Base-by-base conservation (phyloP, 257 asterid genomes). In the Oldenlandia corymbosa region DNA sequence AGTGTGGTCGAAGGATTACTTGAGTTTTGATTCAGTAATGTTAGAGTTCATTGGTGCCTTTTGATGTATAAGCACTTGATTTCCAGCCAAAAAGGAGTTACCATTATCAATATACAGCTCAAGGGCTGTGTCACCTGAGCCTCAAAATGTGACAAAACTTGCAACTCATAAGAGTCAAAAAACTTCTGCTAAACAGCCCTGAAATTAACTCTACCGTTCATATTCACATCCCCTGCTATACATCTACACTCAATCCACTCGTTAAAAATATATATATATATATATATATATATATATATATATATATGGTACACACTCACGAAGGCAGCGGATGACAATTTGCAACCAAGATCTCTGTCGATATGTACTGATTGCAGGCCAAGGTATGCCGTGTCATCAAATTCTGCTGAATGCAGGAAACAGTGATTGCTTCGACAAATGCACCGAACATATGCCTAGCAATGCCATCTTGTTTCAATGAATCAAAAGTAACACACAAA, bases 121-220 rank as follows among this genome's bases (percentile, higher is more conserved):
- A 17, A 45, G 43, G 65, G 66, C 66, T 55, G 60, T 20, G n/a
- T n/a, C 60, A 28, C 20, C 14, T 31, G 16, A 28, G 69, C 49
- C 69, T 26, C 56, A 51, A 67, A n/a, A n/a, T 57, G 64, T 62
- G 8, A 61, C 69, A 60, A 67, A 58, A 55, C 64, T 57, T 67
- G 47, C 71, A 46, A 21, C 59, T 67, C 39, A 20, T 30, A 10
- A 4, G 10, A 67, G 58, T 42, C 48, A 60, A 69, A 72, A 66
- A 47, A n/a, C 53, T 49, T 45, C 5, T 2, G 49, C 68, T 43
- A 28, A 64, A 45, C 45, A 23, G 69, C 61, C 58, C 50, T 34
- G 8, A 55, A n/a, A n/a, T n/a, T n/a, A n/a, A n/a, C n/a, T n/a
- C n/a, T n/a, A n/a, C n/a, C n/a, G n/a, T n/a, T n/a, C n/a, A n/a